Conservation (phyloP, 176 grass and related monocot species). For the Leersia perrieri region DNA sequence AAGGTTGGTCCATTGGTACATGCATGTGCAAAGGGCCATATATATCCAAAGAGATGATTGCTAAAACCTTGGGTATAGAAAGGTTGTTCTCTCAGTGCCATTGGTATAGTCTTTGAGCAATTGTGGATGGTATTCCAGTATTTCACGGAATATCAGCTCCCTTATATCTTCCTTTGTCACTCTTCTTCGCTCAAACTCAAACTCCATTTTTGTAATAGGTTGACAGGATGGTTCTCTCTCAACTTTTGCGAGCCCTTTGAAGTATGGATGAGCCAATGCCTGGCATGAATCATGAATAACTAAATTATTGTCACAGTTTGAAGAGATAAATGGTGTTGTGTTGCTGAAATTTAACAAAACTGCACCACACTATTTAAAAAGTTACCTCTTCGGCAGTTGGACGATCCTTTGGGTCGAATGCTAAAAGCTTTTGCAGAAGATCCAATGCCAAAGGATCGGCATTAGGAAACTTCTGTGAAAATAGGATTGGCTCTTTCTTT, state of each 20-base stretch:
- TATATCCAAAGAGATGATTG: slow-evolving; percentile 26
- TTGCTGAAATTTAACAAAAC: background rate
- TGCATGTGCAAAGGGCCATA: slow-evolving; percentile 10
- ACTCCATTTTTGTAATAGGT: slow-evolving; percentile 97
- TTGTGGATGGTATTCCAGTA: slow-evolving; percentile 95
- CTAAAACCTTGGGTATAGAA: slow-evolving; percentile 89
- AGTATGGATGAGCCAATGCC: slow-evolving; percentile 90
- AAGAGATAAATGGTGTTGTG: background rate
- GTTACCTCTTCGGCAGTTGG: slow-evolving; percentile 88
- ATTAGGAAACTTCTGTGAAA: slow-evolving; percentile 88
- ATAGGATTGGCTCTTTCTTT: slow-evolving; percentile 82
- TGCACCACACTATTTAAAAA: background rate
- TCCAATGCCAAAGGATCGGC: slow-evolving; percentile 83
- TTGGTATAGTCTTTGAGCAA: slow-evolving; percentile 93
- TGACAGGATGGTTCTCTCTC: slow-evolving; percentile 95
- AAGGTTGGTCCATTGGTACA: background rate
- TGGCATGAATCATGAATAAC: slow-evolving; percentile 31
- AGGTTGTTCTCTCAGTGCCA: slow-evolving; percentile 91
- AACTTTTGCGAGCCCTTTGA: slow-evolving; percentile 84
- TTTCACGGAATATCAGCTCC: slow-evolving; percentile 94
- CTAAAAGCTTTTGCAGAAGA: slow-evolving; percentile 86
- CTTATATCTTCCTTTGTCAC: slow-evolving; percentile 96
- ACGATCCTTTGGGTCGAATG: slow-evolving; percentile 95
- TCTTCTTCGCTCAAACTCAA: slow-evolving; percentile 92
- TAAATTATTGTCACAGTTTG: slow-evolving; percentile 18